Evolutionary conservation across 257 asterid genomes (phyloP).

Genomic region (Salvia miltiorrhiza): DNA sequence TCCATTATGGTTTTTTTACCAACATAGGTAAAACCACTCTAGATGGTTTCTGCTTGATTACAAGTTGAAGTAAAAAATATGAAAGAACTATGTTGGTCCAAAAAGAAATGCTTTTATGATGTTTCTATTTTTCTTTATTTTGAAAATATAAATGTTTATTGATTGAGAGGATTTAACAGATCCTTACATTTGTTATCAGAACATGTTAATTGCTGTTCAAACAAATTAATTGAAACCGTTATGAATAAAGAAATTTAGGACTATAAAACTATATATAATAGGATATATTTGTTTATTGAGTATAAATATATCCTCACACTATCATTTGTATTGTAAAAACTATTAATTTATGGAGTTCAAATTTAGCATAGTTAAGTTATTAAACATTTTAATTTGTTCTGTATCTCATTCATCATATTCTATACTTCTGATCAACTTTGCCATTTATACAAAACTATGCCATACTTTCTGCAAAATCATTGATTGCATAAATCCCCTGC

Average conservation of each 20-base stretch:
- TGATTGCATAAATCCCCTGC: too few species aligned
- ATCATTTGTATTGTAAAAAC: too few species aligned
- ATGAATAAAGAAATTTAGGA: not conserved
- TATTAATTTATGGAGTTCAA: too few species aligned
- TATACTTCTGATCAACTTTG: too few species aligned
- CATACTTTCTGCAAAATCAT: too few species aligned
- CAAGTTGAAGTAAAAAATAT: not conserved
- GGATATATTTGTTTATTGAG: too few species aligned
- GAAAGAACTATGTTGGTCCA: not conserved
- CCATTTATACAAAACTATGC: too few species aligned
- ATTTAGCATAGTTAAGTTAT: too few species aligned
- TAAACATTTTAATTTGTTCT: too few species aligned
- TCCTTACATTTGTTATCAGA: not conserved
- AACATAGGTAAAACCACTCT: not conserved
- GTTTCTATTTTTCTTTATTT: not conserved
- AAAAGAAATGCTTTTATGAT: not conserved
- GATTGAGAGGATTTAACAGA: not conserved
- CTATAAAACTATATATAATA: too few species aligned
- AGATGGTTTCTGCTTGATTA: not conserved
- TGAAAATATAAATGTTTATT: not conserved
- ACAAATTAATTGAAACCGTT: not conserved
- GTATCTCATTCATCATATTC: too few species aligned
- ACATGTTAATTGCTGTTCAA: not conserved
- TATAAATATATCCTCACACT: too few species aligned
- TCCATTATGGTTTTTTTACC: not conserved